These are phyloP conservation scores for Polyporus arcularius DNA, from an alignment of 768 basidiomycete genomes.

Conservation along the genomic window DNA sequence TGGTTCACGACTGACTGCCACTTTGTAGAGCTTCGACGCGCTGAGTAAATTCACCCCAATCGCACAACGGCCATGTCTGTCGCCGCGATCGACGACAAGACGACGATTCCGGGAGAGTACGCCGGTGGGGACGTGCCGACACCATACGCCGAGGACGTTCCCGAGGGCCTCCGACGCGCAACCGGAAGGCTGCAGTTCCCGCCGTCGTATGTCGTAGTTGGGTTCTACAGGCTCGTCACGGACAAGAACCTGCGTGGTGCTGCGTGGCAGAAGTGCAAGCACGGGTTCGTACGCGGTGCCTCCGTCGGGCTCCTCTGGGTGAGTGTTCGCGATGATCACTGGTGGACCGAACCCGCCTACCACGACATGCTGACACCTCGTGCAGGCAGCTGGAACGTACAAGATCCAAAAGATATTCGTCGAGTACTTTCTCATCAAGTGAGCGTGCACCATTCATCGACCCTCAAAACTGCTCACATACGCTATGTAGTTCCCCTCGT, in stretches of 20 bases:
- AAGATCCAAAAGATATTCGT: conserved; percentile 71
- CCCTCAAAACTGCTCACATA: neutral
- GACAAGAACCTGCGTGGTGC: conserved; percentile 70
- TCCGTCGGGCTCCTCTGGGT: conserved; percentile 75
- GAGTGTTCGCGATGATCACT: conserved; percentile 23
- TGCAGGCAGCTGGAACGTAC: conserved; percentile 67
- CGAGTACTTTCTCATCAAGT: conserved; percentile 64
- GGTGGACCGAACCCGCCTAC: neutral
- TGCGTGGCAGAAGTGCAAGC: conserved; percentile 83
- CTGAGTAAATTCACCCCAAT: too few relatives aligned
- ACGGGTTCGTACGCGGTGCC: conserved; percentile 71
- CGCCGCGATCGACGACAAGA: neutral
- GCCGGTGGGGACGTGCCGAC: conserved; percentile 5
- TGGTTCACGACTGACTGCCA: too few relatives aligned
- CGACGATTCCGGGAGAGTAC: conserved; percentile 9
- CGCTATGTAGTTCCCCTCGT: conserved; percentile 67
- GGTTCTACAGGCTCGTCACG: conserved; percentile 78
- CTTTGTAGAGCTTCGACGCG: too few relatives aligned
- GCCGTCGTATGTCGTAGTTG: conserved; percentile 83
- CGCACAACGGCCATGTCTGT: neutral
- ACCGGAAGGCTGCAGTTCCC: conserved; percentile 69
- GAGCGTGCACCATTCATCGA: conserved; percentile 15
- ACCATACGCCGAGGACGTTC: conserved; percentile 36
- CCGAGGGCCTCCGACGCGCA: conserved; percentile 51
- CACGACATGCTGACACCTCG: neutral